Percentiles rank a stretch among this genome's conserved stretches.
phyloP scores from a whole-genome alignment of 495 filamentous ascomycete species.

The Apiosordaria backusii region DNA sequence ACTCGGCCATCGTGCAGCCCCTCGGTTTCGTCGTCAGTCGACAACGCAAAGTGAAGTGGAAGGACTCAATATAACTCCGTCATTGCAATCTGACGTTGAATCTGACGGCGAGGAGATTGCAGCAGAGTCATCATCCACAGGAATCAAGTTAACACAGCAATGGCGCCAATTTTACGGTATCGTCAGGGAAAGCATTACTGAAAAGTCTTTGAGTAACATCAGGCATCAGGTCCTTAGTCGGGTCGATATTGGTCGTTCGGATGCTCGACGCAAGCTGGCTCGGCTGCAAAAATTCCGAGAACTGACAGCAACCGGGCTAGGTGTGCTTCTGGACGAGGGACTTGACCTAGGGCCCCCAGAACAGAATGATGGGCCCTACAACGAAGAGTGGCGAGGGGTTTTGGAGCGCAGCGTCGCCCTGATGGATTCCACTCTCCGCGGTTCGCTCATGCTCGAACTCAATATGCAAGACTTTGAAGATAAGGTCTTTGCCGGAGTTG shows the following conservation, averaged over 20 bases:
- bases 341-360: constrained; percentile 49
- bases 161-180: constrained; percentile 79
- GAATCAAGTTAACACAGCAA: constrained; percentile 42
- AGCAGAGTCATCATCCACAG: neutral
- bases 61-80: neutral
- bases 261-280: constrained; percentile 67
- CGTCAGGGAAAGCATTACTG: constrained; percentile 65
- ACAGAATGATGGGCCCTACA: constrained; percentile 31
- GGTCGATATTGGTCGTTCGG: constrained; percentile 62
- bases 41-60: neutral
- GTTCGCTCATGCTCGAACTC: constrained; percentile 52
- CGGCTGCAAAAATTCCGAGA: constrained; percentile 63
- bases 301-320: constrained; percentile 79
- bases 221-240: constrained; percentile 63
- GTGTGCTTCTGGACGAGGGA: constrained; percentile 79
- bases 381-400: constrained; percentile 64
- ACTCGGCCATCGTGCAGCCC: constrained; percentile 1
- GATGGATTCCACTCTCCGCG: constrained; percentile 73
- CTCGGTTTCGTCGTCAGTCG: neutral
- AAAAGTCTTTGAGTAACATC: constrained; percentile 58
- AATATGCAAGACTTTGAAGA: constrained; percentile 70
- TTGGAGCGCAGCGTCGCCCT: constrained; percentile 69
- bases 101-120: neutral
- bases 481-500: constrained; percentile 59
- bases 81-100: neutral